These are phyloP conservation scores for Aspergillus carlsbadensis DNA, from an alignment of 495 filamentous ascomycete species.

Conservation along the genomic window DNA sequence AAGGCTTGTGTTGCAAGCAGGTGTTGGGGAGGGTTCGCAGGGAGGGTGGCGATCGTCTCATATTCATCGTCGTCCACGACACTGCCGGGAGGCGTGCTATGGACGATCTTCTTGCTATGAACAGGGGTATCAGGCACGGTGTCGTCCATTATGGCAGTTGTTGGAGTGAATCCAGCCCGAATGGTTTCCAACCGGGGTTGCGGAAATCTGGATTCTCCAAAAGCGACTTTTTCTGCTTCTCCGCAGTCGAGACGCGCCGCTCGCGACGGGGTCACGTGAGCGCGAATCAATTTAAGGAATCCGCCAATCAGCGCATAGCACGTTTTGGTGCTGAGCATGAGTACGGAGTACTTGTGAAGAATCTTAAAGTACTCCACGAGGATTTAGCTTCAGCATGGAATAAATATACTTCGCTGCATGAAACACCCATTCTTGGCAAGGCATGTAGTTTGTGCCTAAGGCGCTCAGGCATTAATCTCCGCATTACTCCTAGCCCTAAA, in stretches of 20 bases:
- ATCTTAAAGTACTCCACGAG: too few relatives aligned
- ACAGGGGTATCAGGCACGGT: conserved; percentile 47
- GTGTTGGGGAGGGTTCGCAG: conserved; percentile 30
- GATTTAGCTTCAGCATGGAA: too few relatives aligned
- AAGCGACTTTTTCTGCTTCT: conserved; percentile 18
- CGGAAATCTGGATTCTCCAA: conserved; percentile 5
- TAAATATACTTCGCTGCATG: too few relatives aligned
- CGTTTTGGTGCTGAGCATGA: too few relatives aligned
- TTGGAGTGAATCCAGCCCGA: not conserved
- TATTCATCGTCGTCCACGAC: conserved; percentile 37
- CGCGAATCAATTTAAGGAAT: conserved; percentile 23
- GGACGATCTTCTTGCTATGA: conserved; percentile 46
- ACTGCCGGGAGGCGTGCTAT: conserved; percentile 27
- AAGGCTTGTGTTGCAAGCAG: conserved; percentile 27
- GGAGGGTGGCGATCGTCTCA: conserved; percentile 62
- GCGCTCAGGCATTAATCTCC: too few relatives aligned
- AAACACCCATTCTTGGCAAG: too few relatives aligned
- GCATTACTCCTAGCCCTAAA: too few relatives aligned
- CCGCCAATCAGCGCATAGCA: too few relatives aligned
- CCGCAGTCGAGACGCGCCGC: conserved; percentile 19
- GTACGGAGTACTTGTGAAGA: too few relatives aligned
- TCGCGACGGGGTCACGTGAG: conserved; percentile 24
- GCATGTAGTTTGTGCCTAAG: not conserved
- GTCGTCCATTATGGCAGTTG: conserved; percentile 34
- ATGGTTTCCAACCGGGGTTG: not conserved